phyloP scores from a whole-genome alignment of 257 asterid species.

The Petunia axillaris region DNA sequence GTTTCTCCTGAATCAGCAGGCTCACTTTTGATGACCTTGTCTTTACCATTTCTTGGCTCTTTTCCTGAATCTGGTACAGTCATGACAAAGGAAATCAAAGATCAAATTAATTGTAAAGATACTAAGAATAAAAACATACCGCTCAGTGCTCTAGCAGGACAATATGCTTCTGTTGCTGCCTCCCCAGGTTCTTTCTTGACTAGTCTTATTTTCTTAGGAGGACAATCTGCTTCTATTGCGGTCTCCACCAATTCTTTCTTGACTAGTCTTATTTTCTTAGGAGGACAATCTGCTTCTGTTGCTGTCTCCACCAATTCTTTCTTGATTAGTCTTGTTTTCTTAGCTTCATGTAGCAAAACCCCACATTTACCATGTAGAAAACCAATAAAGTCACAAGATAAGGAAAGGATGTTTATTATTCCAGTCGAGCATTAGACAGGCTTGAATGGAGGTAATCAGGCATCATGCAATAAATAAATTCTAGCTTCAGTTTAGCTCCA shows the following conservation, averaged over 20 bases:
- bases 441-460: background rate
- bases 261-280: background rate
- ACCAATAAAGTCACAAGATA: constrained; percentile 4
- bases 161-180: background rate
- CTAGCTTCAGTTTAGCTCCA: background rate
- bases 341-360: constrained; percentile 21
- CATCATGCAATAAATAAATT: background rate
- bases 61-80: constrained; percentile 9
- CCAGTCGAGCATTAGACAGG: background rate
- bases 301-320: constrained; percentile 7
- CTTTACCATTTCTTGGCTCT: background rate
- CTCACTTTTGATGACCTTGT: constrained; percentile 24
- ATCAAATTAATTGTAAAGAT: background rate
- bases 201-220: background rate
- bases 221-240: background rate
- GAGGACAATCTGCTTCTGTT: background rate
- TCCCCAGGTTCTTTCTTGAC: constrained; percentile 19
- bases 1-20: constrained; percentile 25
- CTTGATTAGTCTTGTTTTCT: constrained; percentile 19
- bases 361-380: background rate
- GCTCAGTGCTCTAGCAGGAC: constrained; percentile 19
- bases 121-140: constrained; percentile 25
- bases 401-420: background rate
- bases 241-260: constrained; percentile 17
- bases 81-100: background rate